phyloP scores from a whole-genome alignment of 2,329 filamentous ascomycete species.

The Aspergillus jensenii region DNA sequence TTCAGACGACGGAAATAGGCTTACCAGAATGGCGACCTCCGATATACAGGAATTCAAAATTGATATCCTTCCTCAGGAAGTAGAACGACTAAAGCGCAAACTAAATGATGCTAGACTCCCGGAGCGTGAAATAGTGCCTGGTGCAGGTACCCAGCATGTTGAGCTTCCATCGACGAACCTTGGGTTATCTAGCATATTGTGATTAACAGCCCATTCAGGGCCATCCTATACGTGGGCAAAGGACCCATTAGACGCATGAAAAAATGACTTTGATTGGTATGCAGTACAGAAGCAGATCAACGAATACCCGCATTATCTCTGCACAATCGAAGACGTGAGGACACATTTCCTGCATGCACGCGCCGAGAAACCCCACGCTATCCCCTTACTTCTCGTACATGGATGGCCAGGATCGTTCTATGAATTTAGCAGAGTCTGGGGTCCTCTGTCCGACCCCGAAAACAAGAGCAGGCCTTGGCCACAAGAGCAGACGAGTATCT shows the following conservation, averaged over 20 bases:
- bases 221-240: constrained; percentile 4
- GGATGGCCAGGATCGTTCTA: constrained; percentile 15
- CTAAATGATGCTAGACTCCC: constrained; percentile 10
- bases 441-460: background rate
- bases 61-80: constrained; percentile 6
- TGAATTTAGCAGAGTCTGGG: constrained; percentile 9
- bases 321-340: background rate
- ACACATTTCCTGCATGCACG: constrained; percentile 6
- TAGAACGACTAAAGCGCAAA: constrained; percentile 7
- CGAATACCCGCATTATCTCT: background rate
- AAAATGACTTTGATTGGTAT: constrained; percentile 4
- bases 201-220: background rate
- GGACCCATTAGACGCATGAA: constrained; percentile 6
- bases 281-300: constrained; percentile 3
- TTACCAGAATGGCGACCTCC: background rate
- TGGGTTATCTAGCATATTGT: too few relatives aligned
- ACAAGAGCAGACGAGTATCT: constrained; percentile 1
- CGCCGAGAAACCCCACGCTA: background rate
- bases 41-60: background rate
- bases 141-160: constrained; percentile 1
- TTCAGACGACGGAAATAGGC: too few relatives aligned
- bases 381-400: constrained; percentile 10
- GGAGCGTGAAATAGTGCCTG: constrained; percentile 4
- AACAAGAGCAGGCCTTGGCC: background rate
- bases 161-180: too few relatives aligned